Evolutionary conservation across 306 rosid species (phyloP).

Genomic region (Castanea mollissima): DNA sequence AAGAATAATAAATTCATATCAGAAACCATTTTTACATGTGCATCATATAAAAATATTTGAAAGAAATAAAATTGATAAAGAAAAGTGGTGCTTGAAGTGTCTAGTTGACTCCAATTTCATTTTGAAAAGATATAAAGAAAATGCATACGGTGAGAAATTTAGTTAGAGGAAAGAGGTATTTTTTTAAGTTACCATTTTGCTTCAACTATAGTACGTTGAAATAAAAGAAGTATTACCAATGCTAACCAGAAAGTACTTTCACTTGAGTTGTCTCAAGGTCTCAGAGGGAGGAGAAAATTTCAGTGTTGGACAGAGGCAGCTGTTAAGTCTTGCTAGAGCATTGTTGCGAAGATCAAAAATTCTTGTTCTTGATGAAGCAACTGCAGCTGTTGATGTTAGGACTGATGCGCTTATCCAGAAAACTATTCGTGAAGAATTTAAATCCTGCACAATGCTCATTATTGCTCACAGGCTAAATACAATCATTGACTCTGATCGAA

Average conservation of each 20-base stretch:
- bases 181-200: not conserved
- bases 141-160: not conserved
- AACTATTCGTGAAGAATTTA: constrained; percentile 83
- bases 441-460: constrained; percentile 78
- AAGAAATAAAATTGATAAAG: not conserved
- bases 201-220: not conserved
- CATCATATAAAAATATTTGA: not conserved
- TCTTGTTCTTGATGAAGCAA: constrained; percentile 94
- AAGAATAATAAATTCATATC: not conserved
- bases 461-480: constrained; percentile 92
- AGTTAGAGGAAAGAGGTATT: not conserved
- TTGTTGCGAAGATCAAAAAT: constrained; percentile 80
- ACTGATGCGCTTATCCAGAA: constrained; percentile 87
- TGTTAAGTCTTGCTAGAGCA: constrained; percentile 84
- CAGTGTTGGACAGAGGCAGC: constrained; percentile 93
- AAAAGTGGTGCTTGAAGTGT: not conserved
- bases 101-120: not conserved
- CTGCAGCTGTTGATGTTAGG: constrained; percentile 89
- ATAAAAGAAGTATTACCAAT: not conserved
- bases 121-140: not conserved
- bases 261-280: constrained; percentile 49
- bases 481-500: constrained; percentile 69
- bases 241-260: not conserved
- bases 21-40: not conserved
- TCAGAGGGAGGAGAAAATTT: constrained; percentile 88